These are phyloP conservation scores for Diplodia seriata DNA, from an alignment of 2,329 filamentous ascomycete genomes.

Conservation along the genomic window DNA sequence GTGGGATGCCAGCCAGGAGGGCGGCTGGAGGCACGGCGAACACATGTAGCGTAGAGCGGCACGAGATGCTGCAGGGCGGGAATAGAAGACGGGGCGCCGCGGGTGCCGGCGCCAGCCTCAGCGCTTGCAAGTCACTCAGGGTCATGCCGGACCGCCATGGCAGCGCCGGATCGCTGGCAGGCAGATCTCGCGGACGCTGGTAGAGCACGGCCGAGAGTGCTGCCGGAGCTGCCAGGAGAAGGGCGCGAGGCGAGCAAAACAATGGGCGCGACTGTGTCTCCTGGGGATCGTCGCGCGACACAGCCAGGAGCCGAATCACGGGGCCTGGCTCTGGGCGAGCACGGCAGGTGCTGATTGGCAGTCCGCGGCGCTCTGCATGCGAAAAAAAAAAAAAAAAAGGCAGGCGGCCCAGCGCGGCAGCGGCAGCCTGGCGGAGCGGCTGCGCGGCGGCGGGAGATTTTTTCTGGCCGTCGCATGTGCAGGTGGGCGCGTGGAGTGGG, in stretches of 20 bases:
- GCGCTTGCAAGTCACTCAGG: slow-evolving; percentile 22
- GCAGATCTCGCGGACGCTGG: slow-evolving; percentile 22
- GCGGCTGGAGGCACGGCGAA: neutral
- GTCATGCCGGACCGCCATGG: slow-evolving; percentile 12
- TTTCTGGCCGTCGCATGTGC: slow-evolving; percentile 10
- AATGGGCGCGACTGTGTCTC: slow-evolving; percentile 19
- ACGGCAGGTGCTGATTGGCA: slow-evolving; percentile 15
- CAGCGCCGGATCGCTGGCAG: slow-evolving; percentile 20
- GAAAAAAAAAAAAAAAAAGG: slow-evolving; percentile 13
- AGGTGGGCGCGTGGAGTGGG: slow-evolving; percentile 9
- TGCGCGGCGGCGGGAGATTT: slow-evolving; percentile 12
- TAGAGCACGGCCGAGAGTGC: slow-evolving; percentile 12
- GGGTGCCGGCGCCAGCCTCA: slow-evolving; percentile 15
- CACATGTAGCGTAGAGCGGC: slow-evolving; percentile 18
- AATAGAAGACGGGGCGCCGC: slow-evolving; percentile 20
- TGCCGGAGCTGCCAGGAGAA: slow-evolving; percentile 21
- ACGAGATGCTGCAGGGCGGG: neutral
- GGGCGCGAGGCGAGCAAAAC: slow-evolving; percentile 21
- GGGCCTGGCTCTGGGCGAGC: slow-evolving; percentile 4
- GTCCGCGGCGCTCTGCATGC: neutral
- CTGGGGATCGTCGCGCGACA: slow-evolving; percentile 29
- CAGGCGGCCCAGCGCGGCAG: slow-evolving; percentile 16
- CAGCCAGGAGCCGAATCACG: slow-evolving; percentile 25
- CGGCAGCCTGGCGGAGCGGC: slow-evolving; percentile 25
- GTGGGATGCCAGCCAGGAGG: slow-evolving; percentile 12